phyloP scores from a whole-genome alignment of 345 rosid genomes.

The Euphorbia lathyris region DNA sequence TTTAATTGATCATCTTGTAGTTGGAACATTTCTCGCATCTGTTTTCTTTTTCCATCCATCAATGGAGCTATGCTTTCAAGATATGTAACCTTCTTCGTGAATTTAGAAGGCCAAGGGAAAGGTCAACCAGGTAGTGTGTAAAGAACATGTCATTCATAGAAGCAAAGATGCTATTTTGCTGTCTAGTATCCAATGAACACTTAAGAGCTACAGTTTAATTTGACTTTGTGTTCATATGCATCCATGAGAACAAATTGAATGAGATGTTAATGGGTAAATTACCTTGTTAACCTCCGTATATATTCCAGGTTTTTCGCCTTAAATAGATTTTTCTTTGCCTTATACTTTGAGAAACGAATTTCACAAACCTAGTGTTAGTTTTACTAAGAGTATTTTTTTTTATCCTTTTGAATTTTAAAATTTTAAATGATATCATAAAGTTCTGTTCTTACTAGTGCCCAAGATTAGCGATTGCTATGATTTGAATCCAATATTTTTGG shows the following conservation, averaged over 20 bases:
- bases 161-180: not conserved
- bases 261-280: not conserved
- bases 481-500: not conserved
- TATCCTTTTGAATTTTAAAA: not conserved
- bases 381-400: not conserved
- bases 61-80: not conserved
- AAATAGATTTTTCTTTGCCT: not conserved
- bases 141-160: not conserved
- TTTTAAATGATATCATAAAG: not conserved
- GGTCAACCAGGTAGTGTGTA: not conserved
- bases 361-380: not conserved
- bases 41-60: conserved; percentile 1
- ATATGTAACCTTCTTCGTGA: not conserved
- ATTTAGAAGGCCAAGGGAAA: not conserved
- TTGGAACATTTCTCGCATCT: not conserved
- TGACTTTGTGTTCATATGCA: not conserved
- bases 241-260: not conserved
- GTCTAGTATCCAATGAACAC: not conserved
- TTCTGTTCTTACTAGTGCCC: not conserved
- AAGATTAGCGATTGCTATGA: not conserved
- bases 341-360: not conserved
- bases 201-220: not conserved
- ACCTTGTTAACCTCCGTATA: not conserved
- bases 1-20: not conserved
- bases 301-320: not conserved